Percentiles rank a stretch among this genome's conserved stretches.
Evolutionary conservation across 768 basidiomycete species (phyloP).

Genomic region (Termitomyces sp.): DNA sequence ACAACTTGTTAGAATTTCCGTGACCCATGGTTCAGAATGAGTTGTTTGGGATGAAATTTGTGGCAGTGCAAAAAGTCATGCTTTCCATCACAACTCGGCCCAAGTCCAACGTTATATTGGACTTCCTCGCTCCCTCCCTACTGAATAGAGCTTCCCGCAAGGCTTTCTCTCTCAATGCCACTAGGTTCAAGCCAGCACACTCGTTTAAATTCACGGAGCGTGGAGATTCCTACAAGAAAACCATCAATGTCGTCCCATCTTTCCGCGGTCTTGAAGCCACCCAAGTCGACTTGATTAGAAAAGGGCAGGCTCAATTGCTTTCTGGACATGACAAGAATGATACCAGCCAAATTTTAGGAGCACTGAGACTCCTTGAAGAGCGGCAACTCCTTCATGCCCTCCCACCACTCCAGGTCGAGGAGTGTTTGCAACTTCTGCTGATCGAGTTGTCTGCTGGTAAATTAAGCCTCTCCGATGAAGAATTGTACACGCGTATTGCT

Average conservation of each 20-base stretch:
- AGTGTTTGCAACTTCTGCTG: conserved; percentile 30
- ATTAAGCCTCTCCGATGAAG: conserved; percentile 23
- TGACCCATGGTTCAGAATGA: conserved; percentile 56
- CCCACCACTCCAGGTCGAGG: conserved; percentile 32
- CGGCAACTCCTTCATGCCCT: conserved; percentile 40
- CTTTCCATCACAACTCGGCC: conserved; percentile 15
- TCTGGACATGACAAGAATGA: conserved; percentile 30
- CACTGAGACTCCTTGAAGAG: conserved; percentile 40
- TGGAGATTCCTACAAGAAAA: conserved; percentile 7
- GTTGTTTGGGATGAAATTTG: background rate
- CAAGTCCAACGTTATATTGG: conserved; percentile 26
- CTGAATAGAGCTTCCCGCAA: conserved; percentile 14
- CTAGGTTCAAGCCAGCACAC: background rate
- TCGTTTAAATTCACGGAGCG: background rate
- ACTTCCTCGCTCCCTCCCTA: conserved; percentile 37
- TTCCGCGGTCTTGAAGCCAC: conserved; percentile 10
- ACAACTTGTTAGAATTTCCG: conserved; percentile 82
- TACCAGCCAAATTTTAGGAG: conserved; percentile 16
- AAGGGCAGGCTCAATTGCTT: conserved; percentile 31
- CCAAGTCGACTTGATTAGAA: conserved; percentile 20
- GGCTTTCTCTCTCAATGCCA: background rate
- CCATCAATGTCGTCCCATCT: conserved; percentile 6
- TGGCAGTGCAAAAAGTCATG: conserved; percentile 8
- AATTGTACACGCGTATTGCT: conserved; percentile 40
- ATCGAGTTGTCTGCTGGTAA: conserved; percentile 16